Conservation (phyloP, 2,329 filamentous ascomycete species). For the Sclerotinia nivalis region DNA sequence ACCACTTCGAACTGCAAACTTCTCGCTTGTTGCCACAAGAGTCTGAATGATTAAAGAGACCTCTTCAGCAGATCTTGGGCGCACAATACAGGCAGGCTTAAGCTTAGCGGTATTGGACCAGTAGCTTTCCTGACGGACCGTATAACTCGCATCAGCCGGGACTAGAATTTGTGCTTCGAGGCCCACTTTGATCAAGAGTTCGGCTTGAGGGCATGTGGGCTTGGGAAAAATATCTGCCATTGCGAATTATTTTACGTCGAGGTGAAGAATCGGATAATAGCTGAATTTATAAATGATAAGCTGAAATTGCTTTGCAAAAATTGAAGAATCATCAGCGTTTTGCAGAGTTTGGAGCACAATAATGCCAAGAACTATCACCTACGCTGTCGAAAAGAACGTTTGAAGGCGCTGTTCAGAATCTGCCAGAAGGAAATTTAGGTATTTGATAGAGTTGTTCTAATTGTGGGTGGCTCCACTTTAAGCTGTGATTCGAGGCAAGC, state of each 20-base stretch:
- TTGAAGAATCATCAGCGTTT: too few relatives aligned
- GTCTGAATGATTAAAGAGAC: constrained; percentile 24
- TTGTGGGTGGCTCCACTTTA: too few relatives aligned
- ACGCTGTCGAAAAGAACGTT: too few relatives aligned
- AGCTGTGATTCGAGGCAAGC: too few relatives aligned
- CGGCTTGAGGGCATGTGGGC: not conserved
- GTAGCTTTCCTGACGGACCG: not conserved
- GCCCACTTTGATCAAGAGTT: not conserved
- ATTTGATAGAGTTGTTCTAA: too few relatives aligned
- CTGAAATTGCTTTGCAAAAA: too few relatives aligned
- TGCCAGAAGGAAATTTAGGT: too few relatives aligned
- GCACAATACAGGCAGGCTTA: constrained; percentile 27
- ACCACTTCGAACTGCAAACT: constrained; percentile 45
- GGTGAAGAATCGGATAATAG: too few relatives aligned
- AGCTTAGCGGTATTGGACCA: constrained; percentile 2
- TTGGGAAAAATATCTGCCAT: not conserved
- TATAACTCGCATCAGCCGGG: not conserved
- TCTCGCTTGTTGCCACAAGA: constrained; percentile 11
- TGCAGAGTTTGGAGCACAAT: too few relatives aligned
- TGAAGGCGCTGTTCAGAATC: too few relatives aligned
- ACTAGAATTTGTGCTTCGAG: not conserved
- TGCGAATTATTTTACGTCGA: not conserved
- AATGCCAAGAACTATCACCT: too few relatives aligned
- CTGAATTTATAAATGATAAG: too few relatives aligned
- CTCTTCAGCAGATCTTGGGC: constrained; percentile 22